Base-by-base conservation (phyloP, 345 rosid genomes). In the Anacardium occidentale region DNA sequence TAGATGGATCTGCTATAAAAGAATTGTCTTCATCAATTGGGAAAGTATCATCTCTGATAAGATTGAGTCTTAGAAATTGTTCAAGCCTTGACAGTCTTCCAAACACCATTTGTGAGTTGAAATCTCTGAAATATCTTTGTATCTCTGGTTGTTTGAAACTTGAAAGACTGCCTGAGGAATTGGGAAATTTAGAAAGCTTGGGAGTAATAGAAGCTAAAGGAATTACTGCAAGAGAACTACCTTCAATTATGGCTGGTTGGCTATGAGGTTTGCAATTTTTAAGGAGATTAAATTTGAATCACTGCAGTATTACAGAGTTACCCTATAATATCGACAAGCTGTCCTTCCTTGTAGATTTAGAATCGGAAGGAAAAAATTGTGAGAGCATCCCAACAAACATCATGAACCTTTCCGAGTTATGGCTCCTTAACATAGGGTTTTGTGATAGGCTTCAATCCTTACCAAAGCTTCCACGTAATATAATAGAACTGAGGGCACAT, bases 11-110 rank as follows among this genome's bases (percentile, higher is more conserved):
- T 37, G 42, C 42, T 0, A 37, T 37, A 37, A 37, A 37, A 37
- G 42, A 37, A 37, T 37, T 37, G 1, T 7, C 42, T 37, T 37
- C 42, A 0, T 37, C 42, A 7, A 37, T 37, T 7, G 10, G 7
- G 42, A 7, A 37, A 5, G 42, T 9, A 37, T 37, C 42, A 0
- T 0, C 0, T 37, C 42, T 37, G 1, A 6, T 37, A 5, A 37
- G 9, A 37, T 37, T 37, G 42, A 7, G 0, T 37, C 42, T 37
- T 7, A 37, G 8, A 37, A 6, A 37, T 37, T 37, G 42, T 37
- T 37, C 9, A 37, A 37, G 42, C 9, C 37, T 80, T 50, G 62
- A 29, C 55, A 22, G 5, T 64, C 70, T 83, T 72, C 74, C 84
- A 68, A 67, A 59, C 22, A 75, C 1, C 6, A 52, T 73, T 50